These are phyloP conservation scores for Hygrophorus pudorinus DNA, from an alignment of 768 basidiomycete species.

Conservation along the genomic window DNA sequence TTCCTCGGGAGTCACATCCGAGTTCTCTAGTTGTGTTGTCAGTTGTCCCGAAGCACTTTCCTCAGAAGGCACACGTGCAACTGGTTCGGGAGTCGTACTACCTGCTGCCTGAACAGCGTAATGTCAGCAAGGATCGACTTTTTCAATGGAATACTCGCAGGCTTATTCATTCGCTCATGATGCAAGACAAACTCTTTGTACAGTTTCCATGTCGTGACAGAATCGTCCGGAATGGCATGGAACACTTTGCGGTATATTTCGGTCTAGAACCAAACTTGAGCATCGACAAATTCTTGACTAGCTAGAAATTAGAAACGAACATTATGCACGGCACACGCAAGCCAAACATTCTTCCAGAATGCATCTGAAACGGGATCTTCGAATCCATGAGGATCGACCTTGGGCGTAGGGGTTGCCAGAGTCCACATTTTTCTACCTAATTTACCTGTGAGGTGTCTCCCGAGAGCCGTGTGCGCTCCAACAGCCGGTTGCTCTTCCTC, in stretches of 20 bases:
- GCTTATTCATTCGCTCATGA: conserved; percentile 66
- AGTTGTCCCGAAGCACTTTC: conserved; percentile 15
- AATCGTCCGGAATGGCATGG: conserved; percentile 86
- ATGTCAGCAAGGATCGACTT: conserved; percentile 7
- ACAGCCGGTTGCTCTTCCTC: conserved; percentile 42
- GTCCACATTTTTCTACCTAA: conserved; percentile 47
- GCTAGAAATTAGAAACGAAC: conserved; percentile 33
- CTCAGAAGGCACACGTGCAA: conserved; percentile 9
- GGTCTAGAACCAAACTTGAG: conserved; percentile 43
- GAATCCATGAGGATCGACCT: conserved; percentile 67
- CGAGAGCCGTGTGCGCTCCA: conserved; percentile 36
- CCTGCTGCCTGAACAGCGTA: conserved; percentile 23
- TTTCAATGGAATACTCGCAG: conserved; percentile 30
- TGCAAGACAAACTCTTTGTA: conserved; percentile 76
- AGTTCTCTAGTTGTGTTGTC: too few species aligned
- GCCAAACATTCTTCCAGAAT: conserved; percentile 91
- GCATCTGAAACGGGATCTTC: conserved; percentile 80
- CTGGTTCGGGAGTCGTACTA: not conserved
- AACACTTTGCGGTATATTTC: conserved; percentile 95
- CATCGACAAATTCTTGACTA: conserved; percentile 10
- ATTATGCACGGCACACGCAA: conserved; percentile 79
- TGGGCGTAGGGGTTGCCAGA: conserved; percentile 57
- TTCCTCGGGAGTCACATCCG: too few species aligned
- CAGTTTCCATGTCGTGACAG: conserved; percentile 91
- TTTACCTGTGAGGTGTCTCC: conserved; percentile 46